Evolutionary conservation across 352 stramenopile species (phyloP).

Genomic region (Phytophthora boehmeriae): DNA sequence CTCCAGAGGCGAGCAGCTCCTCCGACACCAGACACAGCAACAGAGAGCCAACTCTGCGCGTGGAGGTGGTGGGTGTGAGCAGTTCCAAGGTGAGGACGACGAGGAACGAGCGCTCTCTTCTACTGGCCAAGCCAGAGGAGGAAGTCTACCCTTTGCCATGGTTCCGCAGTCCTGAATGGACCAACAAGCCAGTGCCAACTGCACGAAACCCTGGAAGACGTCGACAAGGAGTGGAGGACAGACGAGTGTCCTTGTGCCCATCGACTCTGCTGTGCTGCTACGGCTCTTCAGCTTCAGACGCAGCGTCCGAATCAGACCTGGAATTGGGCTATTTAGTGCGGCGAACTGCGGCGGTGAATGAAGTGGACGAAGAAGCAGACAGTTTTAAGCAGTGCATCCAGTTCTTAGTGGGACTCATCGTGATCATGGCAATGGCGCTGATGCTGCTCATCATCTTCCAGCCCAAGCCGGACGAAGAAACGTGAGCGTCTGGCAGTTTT

Average conservation of each 20-base stretch:
- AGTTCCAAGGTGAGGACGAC: conserved; percentile 25
- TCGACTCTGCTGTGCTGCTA: conserved; percentile 24
- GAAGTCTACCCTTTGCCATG: conserved; percentile 78
- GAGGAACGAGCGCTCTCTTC: conserved; percentile 46
- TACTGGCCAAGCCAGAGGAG: conserved; percentile 59
- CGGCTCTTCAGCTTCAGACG: conserved; percentile 21
- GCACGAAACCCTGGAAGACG: conserved; percentile 10
- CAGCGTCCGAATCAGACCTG: conserved; percentile 49
- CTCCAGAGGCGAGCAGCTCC: not conserved
- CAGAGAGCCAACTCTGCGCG: not conserved
- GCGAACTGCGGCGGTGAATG: conserved; percentile 20
- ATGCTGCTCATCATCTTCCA: conserved; percentile 78
- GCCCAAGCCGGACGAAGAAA: conserved; percentile 25
- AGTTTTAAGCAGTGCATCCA: conserved; percentile 76
- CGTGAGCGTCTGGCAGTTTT: conserved; percentile 24
- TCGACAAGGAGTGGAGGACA: not conserved
- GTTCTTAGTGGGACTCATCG: conserved; percentile 73
- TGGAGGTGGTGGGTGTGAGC: conserved; percentile 22
- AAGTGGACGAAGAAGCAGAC: conserved; percentile 41
- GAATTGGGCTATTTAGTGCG: conserved; percentile 46
- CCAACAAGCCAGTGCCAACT: conserved; percentile 24
- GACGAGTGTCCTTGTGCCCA: conserved; percentile 5
- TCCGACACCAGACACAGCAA: not conserved
- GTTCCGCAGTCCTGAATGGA: conserved; percentile 78
- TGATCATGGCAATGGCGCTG: conserved; percentile 66